phyloP scores from a whole-genome alignment of 805 yeast species.

The Starmera amethionina region DNA sequence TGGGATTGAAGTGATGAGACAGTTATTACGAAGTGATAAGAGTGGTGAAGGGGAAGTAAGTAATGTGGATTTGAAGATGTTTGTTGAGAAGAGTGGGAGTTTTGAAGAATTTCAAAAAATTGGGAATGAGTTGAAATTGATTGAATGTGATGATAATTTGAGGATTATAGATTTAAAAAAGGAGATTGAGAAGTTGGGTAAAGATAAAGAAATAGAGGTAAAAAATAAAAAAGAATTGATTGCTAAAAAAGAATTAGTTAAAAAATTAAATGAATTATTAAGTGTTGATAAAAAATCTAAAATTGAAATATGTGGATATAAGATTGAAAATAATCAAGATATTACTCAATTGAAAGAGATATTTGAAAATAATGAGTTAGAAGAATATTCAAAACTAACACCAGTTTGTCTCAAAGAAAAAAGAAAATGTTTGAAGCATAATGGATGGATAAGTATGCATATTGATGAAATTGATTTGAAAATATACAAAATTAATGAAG shows the following conservation, averaged over 20 bases:
- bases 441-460: slow-evolving; percentile 34
- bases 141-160: slow-evolving; percentile 11
- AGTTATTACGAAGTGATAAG: neutral
- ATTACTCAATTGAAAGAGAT: neutral
- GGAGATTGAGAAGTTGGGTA: neutral
- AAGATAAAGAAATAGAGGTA: slow-evolving; percentile 2
- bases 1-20: slow-evolving; percentile 29
- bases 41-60: slow-evolving; percentile 2
- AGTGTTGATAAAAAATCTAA: slow-evolving; percentile 20
- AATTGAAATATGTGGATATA: slow-evolving; percentile 44
- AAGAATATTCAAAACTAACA: slow-evolving; percentile 3
- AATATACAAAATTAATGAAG: slow-evolving; percentile 18
- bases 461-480: slow-evolving; percentile 26
- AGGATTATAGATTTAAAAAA: slow-evolving; percentile 3
- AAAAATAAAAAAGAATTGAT: slow-evolving; percentile 12
- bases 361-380: neutral
- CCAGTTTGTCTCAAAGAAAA: slow-evolving; percentile 42
- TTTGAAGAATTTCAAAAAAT: slow-evolving; percentile 17
- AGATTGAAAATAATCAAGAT: slow-evolving; percentile 1
- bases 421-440: slow-evolving; percentile 46
- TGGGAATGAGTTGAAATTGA: slow-evolving; percentile 35
- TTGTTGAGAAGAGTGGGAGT: slow-evolving; percentile 4
- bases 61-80: slow-evolving; percentile 4
- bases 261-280: slow-evolving; percentile 17
- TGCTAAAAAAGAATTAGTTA: slow-evolving; percentile 15